A percentile compares a stretch with the other conserved stretches of the same genome.
Conservation (phyloP, 495 filamentous ascomycete genomes). For the Annulohypoxylon moriforme region DNA sequence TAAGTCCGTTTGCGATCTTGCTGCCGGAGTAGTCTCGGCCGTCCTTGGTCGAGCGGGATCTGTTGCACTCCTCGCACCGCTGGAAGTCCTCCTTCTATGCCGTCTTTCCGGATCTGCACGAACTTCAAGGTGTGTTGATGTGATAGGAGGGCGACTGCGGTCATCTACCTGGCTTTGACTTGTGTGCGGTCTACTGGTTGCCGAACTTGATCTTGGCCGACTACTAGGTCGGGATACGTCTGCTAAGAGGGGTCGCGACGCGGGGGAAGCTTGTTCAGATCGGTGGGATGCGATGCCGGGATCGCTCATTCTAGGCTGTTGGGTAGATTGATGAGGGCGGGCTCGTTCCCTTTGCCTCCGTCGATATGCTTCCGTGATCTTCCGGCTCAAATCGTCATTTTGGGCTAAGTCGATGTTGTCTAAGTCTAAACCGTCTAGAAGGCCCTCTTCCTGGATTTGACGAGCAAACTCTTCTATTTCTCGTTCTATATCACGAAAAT, state of each 20-base stretch:
- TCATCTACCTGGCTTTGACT: conserved; percentile 50
- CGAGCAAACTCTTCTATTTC: conserved; percentile 83
- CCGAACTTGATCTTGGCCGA: conserved; percentile 52
- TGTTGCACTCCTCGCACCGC: conserved; percentile 57
- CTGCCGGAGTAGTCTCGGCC: conserved; percentile 55
- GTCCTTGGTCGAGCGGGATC: conserved; percentile 53
- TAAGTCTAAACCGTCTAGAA: conserved; percentile 86
- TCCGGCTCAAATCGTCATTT: conserved; percentile 87
- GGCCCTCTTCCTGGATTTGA: conserved; percentile 88
- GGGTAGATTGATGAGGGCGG: conserved; percentile 36
- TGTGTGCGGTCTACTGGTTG: conserved; percentile 53
- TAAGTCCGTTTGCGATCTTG: conserved; percentile 71
- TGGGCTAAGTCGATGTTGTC: conserved; percentile 79
- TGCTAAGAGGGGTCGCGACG: conserved; percentile 45
- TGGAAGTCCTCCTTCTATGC: conserved; percentile 56
- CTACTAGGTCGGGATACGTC: conserved; percentile 52
- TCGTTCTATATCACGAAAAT: conserved; percentile 74
- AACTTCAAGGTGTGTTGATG: conserved; percentile 57
- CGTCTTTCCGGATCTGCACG: conserved; percentile 54
- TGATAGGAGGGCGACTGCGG: conserved; percentile 59
- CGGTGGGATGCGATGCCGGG: conserved; percentile 49
- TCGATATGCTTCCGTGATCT: conserved; percentile 87
- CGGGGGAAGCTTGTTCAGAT: conserved; percentile 41
- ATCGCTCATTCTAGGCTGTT: conserved; percentile 57
- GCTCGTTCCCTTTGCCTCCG: conserved; percentile 70